These are phyloP conservation scores for Pogostemon cablin DNA, from an alignment of 257 asterid species.

Conservation along the genomic window DNA sequence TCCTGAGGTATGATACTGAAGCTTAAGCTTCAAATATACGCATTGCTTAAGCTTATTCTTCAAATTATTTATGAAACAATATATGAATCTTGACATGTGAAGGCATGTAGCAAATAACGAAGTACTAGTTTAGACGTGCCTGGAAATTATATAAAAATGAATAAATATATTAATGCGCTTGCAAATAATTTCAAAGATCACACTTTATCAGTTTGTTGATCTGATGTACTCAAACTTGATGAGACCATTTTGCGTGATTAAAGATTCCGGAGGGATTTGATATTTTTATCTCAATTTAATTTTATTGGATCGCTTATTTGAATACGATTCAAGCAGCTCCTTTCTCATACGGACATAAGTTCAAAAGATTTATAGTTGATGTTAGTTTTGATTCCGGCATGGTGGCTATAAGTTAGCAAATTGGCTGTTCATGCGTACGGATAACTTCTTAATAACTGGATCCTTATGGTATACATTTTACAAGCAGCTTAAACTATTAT, in stretches of 20 bases:
- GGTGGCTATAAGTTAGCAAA: too few relatives aligned
- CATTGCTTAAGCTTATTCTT: conserved; percentile 8
- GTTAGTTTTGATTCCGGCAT: too few relatives aligned
- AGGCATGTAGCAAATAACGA: conserved; percentile 16
- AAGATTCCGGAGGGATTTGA: too few relatives aligned
- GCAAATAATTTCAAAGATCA: background rate
- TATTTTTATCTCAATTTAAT: too few relatives aligned
- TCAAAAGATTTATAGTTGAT: too few relatives aligned
- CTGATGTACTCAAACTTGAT: conserved; percentile 5
- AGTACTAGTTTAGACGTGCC: background rate
- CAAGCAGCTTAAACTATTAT: too few relatives aligned
- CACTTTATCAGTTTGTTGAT: background rate
- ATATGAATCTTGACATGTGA: conserved; percentile 22
- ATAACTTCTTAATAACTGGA: background rate
- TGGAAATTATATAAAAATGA: background rate
- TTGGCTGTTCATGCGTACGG: background rate
- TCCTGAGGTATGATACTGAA: conserved; percentile 74
- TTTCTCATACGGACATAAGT: too few relatives aligned
- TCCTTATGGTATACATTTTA: background rate
- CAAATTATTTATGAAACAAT: background rate
- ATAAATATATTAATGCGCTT: background rate
- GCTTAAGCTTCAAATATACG: background rate
- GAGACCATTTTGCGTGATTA: background rate
- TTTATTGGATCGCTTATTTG: too few relatives aligned
- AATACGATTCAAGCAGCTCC: too few relatives aligned